Conservation (phyloP, 169 alveolate species). For the Plasmodium knowlesi region DNA sequence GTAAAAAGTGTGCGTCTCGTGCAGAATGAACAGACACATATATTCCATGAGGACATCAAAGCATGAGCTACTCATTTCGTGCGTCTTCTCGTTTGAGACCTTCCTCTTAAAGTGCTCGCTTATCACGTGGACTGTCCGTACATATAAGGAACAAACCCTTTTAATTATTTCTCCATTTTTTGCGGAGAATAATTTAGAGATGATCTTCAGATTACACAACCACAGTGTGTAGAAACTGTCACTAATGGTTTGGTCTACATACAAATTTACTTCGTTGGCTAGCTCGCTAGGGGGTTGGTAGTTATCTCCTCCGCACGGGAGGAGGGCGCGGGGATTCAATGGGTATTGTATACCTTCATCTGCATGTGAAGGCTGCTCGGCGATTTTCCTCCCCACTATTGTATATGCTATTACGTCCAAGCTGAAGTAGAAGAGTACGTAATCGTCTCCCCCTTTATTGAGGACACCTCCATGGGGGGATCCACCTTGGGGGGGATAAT, state of each 20-base stretch:
- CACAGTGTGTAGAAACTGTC: constrained; percentile 62
- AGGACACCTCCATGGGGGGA: background rate
- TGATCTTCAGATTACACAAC: constrained; percentile 37
- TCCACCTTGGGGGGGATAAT: background rate
- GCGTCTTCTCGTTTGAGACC: background rate
- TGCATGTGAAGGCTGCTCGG: background rate
- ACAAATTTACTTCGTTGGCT: constrained; percentile 22
- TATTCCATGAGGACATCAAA: constrained; percentile 67
- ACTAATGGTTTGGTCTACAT: constrained; percentile 44
- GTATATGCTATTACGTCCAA: constrained; percentile 50
- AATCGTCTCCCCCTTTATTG: constrained; percentile 35
- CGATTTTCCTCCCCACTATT: background rate
- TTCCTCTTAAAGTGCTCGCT: constrained; percentile 24
- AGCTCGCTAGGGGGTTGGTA: background rate
- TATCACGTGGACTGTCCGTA: background rate
- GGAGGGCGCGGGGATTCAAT: background rate
- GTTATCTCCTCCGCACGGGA: background rate
- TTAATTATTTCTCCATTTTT: constrained; percentile 43
- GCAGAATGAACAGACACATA: constrained; percentile 37
- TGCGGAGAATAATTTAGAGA: background rate
- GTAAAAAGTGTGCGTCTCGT: constrained; percentile 35
- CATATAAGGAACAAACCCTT: constrained; percentile 46
- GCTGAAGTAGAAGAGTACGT: constrained; percentile 50
- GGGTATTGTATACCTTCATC: background rate
- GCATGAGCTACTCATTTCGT: constrained; percentile 25